phyloP scores from a whole-genome alignment of 2,329 filamentous ascomycete genomes.

The Alternaria gaisen region DNA sequence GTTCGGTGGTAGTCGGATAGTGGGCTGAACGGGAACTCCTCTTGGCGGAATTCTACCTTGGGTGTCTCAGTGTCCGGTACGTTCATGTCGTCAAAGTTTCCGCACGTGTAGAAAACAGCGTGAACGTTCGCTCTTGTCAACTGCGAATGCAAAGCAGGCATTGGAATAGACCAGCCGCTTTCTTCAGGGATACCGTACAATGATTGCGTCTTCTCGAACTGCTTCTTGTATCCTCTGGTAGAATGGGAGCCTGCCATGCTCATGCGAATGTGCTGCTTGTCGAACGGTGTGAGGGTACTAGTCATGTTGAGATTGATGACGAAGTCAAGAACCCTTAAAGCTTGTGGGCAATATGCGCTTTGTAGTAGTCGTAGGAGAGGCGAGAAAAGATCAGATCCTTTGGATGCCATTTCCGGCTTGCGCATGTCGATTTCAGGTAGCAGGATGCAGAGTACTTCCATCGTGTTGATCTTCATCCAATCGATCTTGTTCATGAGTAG shows the following conservation, averaged over 20 bases:
- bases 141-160: conserved; percentile 88
- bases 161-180: conserved; percentile 94
- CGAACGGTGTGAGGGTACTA: conserved; percentile 78
- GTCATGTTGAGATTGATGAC: conserved; percentile 97
- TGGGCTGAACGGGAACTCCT: conserved; percentile 81
- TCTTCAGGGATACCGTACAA: conserved; percentile 96
- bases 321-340: conserved; percentile 88
- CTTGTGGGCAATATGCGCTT: conserved; percentile 92
- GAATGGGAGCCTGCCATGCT: conserved; percentile 94
- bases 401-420: conserved; percentile 85
- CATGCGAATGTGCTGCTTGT: conserved; percentile 95
- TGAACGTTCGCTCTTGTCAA: conserved; percentile 91
- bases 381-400: conserved; percentile 94
- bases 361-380: conserved; percentile 88
- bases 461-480: conserved; percentile 92
- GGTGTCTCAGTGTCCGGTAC: conserved; percentile 74
- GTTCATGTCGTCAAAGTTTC: conserved; percentile 55
- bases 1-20: conserved; percentile 78
- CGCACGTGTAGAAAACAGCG: conserved; percentile 94
- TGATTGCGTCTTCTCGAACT: conserved; percentile 93
- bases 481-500: conserved; percentile 86
- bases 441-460: conserved; percentile 85
- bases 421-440: conserved; percentile 94
- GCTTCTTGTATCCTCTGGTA: conserved; percentile 80
- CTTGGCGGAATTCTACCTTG: conserved; percentile 90